Evolutionary conservation across 2,329 filamentous ascomycete species (phyloP).

Genomic region (Neurospora sp.): DNA sequence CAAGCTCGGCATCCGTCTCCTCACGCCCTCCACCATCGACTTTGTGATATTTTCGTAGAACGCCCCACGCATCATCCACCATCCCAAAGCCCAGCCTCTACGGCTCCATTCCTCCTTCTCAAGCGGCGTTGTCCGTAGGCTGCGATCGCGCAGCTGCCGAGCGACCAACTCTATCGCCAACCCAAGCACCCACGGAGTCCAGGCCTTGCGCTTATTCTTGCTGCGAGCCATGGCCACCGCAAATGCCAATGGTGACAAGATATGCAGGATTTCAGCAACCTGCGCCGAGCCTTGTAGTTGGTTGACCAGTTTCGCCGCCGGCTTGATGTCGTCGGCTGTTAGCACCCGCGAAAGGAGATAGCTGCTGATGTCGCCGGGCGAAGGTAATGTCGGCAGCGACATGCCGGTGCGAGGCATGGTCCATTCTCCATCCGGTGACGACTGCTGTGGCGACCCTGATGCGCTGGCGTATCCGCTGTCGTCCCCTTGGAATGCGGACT

Average conservation of each 20-base stretch:
- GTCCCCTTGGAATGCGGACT: conserved; percentile 41
- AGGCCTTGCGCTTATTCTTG: conserved; percentile 45
- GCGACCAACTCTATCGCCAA: conserved; percentile 79
- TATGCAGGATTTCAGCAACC: conserved; percentile 82
- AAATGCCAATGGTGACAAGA: conserved; percentile 79
- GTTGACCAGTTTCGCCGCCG: conserved; percentile 77
- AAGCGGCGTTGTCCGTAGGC: conserved; percentile 71
- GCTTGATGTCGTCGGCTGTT: conserved; percentile 93
- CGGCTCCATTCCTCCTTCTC: conserved; percentile 85
- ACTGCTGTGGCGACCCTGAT: background rate
- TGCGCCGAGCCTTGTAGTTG: conserved; percentile 63
- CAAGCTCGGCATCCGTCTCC: conserved; percentile 68
- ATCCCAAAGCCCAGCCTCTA: conserved; percentile 80
- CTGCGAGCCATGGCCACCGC: conserved; percentile 62
- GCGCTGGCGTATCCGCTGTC: conserved; percentile 44
- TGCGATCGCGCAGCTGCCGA: conserved; percentile 67
- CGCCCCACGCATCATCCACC: conserved; percentile 95
- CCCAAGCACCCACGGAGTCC: conserved; percentile 87
- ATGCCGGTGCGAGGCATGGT: conserved; percentile 91
- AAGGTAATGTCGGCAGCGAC: conserved; percentile 72
- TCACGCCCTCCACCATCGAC: conserved; percentile 60
- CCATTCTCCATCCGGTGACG: conserved; percentile 45
- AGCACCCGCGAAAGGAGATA: conserved; percentile 87
- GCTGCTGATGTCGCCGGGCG: conserved; percentile 68
- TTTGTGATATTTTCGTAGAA: conserved; percentile 91